Percentiles rank a stretch among this genome's conserved stretches.
These are phyloP conservation scores for Paratinospora sagittata DNA, from an alignment of 164 flowering plant genomes.

Conservation along the genomic window DNA sequence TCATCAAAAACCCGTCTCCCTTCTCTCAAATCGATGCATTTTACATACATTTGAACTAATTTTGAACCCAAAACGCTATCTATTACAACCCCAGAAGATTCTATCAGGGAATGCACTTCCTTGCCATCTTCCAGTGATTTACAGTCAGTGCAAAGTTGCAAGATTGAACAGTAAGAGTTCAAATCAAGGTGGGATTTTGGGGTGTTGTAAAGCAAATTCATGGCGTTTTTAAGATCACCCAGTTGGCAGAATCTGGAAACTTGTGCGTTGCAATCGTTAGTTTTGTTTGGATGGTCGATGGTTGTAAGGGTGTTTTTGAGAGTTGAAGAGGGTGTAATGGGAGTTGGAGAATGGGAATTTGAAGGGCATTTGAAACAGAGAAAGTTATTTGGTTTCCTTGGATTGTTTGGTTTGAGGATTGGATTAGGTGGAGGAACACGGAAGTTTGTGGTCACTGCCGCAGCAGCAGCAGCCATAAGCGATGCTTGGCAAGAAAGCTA, in stretches of 20 bases:
- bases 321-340: slow-evolving; percentile 5
- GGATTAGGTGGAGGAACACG: slow-evolving; percentile 3
- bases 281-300: slow-evolving; percentile 1
- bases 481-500: not conserved
- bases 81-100: slow-evolving; percentile 3
- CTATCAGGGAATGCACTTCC: slow-evolving; percentile 14
- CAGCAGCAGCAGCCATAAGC: not conserved
- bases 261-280: slow-evolving; percentile 1
- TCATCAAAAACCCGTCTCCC: slow-evolving; percentile 15
- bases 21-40: slow-evolving; percentile 14
- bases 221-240: slow-evolving; percentile 16
- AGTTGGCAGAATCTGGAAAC: slow-evolving; percentile 9
- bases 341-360: not conserved
- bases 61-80: slow-evolving; percentile 12
- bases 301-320: not conserved
- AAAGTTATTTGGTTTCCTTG: not conserved
- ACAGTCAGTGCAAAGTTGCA: slow-evolving; percentile 14
- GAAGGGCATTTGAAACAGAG: slow-evolving; percentile 12
- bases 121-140: slow-evolving; percentile 14
- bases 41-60: slow-evolving; percentile 18
- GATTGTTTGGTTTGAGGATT: not conserved
- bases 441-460: not conserved
- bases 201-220: slow-evolving; percentile 1
- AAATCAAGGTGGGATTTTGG: slow-evolving; percentile 6
- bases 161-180: slow-evolving; percentile 11